Percentiles rank a stretch among this genome's conserved stretches.
These are phyloP conservation scores for Spinacia oleracea DNA, from an alignment of 179 eudicot genomes.

Conservation along the genomic window DNA sequence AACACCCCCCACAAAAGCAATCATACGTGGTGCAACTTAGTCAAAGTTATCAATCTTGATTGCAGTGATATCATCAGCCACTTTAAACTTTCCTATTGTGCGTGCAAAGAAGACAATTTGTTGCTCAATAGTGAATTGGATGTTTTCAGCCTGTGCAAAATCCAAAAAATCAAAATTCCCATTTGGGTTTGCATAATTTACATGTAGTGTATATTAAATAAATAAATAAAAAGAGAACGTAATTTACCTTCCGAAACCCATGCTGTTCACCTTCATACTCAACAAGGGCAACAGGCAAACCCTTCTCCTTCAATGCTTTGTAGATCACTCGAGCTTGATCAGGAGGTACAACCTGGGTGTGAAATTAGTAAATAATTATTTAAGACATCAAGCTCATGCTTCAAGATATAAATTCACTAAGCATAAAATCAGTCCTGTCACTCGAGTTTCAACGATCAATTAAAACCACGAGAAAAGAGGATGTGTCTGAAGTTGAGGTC, in stretches of 20 bases:
- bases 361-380: neutral
- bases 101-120: conserved; percentile 98
- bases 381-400: neutral
- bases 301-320: conserved; percentile 77
- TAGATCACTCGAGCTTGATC: conserved; percentile 83
- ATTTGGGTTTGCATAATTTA: neutral
- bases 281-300: conserved; percentile 88
- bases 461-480: neutral
- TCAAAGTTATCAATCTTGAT: conserved; percentile 86
- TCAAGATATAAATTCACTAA: neutral
- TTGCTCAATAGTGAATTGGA: conserved; percentile 85
- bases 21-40: conserved; percentile 25
- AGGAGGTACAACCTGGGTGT: conserved; percentile 79
- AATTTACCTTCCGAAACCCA: conserved; percentile 89
- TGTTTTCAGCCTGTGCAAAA: conserved; percentile 79
- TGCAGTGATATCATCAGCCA: conserved; percentile 77
- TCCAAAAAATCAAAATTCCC: neutral
- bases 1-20: neutral
- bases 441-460: neutral
- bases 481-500: neutral
- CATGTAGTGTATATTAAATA: neutral
- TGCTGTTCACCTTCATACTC: conserved; percentile 97
- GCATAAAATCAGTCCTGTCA: neutral
- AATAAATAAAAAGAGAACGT: neutral
- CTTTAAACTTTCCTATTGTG: conserved; percentile 65